phyloP scores from a whole-genome alignment of 2,329 filamentous ascomycete species.

The Talaromyces funiculosus region DNA sequence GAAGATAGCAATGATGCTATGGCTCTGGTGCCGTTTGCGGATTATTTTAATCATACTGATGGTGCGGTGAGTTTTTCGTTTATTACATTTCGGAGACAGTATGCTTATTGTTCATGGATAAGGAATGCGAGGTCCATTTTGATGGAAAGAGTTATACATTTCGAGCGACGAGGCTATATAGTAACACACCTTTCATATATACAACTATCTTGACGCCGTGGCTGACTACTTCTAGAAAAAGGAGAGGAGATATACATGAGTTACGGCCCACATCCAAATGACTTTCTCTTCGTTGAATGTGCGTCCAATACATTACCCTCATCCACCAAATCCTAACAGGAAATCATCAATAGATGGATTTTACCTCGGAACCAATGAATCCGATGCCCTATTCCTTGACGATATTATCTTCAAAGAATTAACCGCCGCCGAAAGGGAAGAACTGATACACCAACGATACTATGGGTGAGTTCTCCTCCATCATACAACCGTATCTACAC shows the following conservation, averaged over 20 bases:
- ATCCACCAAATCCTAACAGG: background rate
- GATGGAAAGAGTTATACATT: constrained; percentile 32
- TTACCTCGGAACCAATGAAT: constrained; percentile 35
- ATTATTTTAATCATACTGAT: constrained; percentile 45
- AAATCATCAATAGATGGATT: constrained; percentile 34
- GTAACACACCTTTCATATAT: constrained; percentile 14
- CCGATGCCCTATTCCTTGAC: constrained; percentile 38
- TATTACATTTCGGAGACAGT: no score
- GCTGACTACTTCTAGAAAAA: constrained; percentile 23
- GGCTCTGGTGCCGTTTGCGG: constrained; percentile 42
- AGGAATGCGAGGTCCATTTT: constrained; percentile 36
- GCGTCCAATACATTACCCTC: constrained; percentile 14
- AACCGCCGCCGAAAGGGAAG: constrained; percentile 24
- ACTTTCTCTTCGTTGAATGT: constrained; percentile 42
- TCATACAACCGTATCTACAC: background rate
- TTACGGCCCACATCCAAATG: constrained; percentile 40
- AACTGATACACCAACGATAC: constrained; percentile 33
- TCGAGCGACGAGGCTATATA: constrained; percentile 29
- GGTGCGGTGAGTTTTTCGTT: constrained; percentile 28
- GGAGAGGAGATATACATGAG: constrained; percentile 42
- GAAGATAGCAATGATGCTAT: constrained; percentile 42
- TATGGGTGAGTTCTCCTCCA: constrained; percentile 30
- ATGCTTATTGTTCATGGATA: no score
- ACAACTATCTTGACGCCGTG: background rate
- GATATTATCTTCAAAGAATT: constrained; percentile 36